Percentiles rank a stretch among this genome's conserved stretches.
Conservation (phyloP, 2,329 filamentous ascomycete species). For the Ascochyta koolunga region DNA sequence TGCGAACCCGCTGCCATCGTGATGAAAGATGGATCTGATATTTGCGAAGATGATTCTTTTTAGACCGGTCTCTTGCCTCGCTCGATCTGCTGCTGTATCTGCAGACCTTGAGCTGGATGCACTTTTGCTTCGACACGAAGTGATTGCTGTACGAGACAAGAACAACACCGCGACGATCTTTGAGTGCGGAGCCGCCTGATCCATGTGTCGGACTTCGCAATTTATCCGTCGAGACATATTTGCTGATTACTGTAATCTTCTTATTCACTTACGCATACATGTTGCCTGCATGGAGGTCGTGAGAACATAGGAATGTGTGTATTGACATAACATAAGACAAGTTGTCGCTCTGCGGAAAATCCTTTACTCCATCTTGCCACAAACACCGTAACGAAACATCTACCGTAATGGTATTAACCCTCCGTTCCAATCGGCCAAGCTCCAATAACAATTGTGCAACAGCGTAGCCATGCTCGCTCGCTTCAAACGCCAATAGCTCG, state of each 20-base stretch:
- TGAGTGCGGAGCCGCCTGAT: slow-evolving; percentile 48
- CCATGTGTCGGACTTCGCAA: slow-evolving; percentile 45
- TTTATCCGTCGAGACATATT: slow-evolving; percentile 49
- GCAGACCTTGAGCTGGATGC: slow-evolving; percentile 50
- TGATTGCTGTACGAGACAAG: slow-evolving; percentile 45
- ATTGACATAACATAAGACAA: slow-evolving; percentile 10
- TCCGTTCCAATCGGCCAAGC: not conserved
- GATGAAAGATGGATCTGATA: not conserved
- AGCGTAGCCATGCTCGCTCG: slow-evolving; percentile 23
- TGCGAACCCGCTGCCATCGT: not conserved
- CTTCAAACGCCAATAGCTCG: slow-evolving; percentile 23
- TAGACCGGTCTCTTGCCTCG: slow-evolving; percentile 46
- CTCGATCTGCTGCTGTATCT: slow-evolving; percentile 44
- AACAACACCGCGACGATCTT: slow-evolving; percentile 46
- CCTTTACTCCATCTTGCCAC: slow-evolving; percentile 7
- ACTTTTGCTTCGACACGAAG: slow-evolving; percentile 13
- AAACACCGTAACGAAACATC: slow-evolving; percentile 9
- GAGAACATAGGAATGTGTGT: slow-evolving; percentile 15
- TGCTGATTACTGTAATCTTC: not conserved
- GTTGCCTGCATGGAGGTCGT: not conserved
- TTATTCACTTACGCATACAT: not conserved
- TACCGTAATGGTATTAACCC: not conserved
- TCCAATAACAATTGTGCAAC: slow-evolving; percentile 7
- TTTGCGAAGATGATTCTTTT: not conserved
- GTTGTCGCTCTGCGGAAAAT: slow-evolving; percentile 3